Base-by-base conservation (phyloP, 345 rosid species). In the Sonneratia caseolaris region DNA sequence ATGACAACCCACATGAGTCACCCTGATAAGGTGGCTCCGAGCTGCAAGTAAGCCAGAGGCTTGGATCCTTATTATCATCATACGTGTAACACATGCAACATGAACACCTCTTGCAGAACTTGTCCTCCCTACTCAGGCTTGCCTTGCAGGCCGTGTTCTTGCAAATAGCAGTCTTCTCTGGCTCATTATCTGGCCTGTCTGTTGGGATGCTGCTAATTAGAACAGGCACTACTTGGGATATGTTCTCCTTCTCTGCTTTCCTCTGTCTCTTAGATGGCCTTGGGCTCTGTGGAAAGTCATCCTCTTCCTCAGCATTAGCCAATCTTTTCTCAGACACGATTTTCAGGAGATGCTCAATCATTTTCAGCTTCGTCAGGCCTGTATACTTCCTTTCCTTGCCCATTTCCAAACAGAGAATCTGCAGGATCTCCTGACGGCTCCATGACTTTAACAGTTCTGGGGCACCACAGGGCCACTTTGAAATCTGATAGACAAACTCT, bases 311-410 rank as follows among this genome's bases (percentile, higher is more conserved):
- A 62, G 71, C 70, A 11, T 82, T 82, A 16, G 77, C 87, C 14
- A 83, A 79, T 74, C 81, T 86, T 78, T 87, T 89, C 72, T 89
- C 94, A 71, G 93, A 84, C 4, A 96, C 86, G 66, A 89, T 82
- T 81, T 80, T 91, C 37, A 96, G 72, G 36, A 96, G 96, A 74
- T 92, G 88, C 74, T 96, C 95, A 1, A 96, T 96, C 66, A 96
- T 92, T 84, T 92, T 96, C 42, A 91, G 80, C 84, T 96, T 96
- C 57, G 90, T 78, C 73, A 96, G 80, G 74, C 98, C 97, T 18
- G 98, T 92, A 78, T 96, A 96, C 75, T 92, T 96, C 87, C 99
- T 90, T 82, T 96, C 93, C 81, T 92, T 96, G 59, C 99, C 97
- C 99, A 90, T 90, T 84, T 89, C 99, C 16, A 83, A 90, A 79